Evolutionary conservation across 305 asterid genomes (phyloP), one percentile per base, ranked within the genome.

Genomic region (Plantago rigida): DNA sequence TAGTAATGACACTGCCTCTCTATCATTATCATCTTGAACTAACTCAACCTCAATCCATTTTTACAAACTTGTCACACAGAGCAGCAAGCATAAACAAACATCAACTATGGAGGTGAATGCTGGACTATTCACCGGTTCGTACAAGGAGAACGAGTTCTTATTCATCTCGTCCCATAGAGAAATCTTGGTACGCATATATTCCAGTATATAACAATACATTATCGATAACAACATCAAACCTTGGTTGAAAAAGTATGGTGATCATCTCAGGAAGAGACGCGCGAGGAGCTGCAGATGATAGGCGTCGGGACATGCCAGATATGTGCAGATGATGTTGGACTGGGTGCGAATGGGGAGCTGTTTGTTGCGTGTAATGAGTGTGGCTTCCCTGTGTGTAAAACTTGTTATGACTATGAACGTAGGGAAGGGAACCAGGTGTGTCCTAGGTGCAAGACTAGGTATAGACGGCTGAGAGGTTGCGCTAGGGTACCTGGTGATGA

Each of bases 401-500:
- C 83, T 66, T 85, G 94, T 69, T 85, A 85, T 71, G 94, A 85
- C 67, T 85, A 85, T 6, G 94, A 82, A 76, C 73, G 94, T 44
- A 85, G 75, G 72, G 94, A 85, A 62, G 94, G 94, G 52, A 85
- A 79, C 70, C 89, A 79, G 69, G 41, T 81, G 1, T 85, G 94
- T 67, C 94, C 94, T 7, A 89, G 82, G 77, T 85, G 94, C 62
- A 85, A 85, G 71, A 82, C 86, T 73, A 75, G 87, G 72, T 85
- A 85, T 82, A 82, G 73, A 78, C 81, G 94, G 74, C 89, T 64
- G 70, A 81, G 74, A 74, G 94, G 94, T 79, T 60, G 93, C 59
- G 88, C 83, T 9, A 77, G 96, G 70, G 90, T 88, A 7, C 93
- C 86, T 12, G 93, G 94, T 51, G 96, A 88, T 69, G 95, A 88